phyloP scores from a whole-genome alignment of 371 early-diverging fungal species.

The Haplosporangium sp. region DNA sequence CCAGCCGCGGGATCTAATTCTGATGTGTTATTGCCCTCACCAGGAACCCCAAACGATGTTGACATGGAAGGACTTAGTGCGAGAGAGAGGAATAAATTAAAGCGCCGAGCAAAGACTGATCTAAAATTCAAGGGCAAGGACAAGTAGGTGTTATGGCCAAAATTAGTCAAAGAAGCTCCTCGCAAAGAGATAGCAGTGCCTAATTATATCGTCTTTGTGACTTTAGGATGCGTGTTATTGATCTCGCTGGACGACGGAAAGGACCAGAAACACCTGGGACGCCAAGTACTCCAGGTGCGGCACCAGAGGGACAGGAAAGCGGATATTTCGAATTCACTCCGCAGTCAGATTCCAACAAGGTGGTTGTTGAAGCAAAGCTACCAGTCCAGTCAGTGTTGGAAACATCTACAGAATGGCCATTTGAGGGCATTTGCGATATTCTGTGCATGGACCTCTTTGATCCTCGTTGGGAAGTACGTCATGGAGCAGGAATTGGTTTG shows the following conservation, averaged over 20 bases:
- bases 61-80: constrained; percentile 90
- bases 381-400: constrained; percentile 57
- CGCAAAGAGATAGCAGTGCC: not conserved
- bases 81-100: constrained; percentile 88
- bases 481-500: constrained; percentile 96
- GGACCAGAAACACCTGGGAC: constrained; percentile 56
- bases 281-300: constrained; percentile 60
- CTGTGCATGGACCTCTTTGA: constrained; percentile 92
- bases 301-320: constrained; percentile 59
- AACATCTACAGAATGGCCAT: constrained; percentile 87
- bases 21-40: constrained; percentile 46
- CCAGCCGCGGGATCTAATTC: constrained; percentile 46
- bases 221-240: constrained; percentile 56
- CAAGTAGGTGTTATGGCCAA: constrained; percentile 61
- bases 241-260: constrained; percentile 42
- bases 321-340: constrained; percentile 70
- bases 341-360: constrained; percentile 77
- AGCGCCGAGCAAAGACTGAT: constrained; percentile 87
- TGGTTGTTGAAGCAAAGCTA: constrained; percentile 80
- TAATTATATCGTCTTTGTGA: not conserved
- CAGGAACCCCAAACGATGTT: constrained; percentile 54
- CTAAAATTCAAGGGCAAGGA: constrained; percentile 83
- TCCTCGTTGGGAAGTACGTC: constrained; percentile 94
- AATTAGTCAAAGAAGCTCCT: not conserved
- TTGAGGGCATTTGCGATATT: constrained; percentile 90